phyloP scores from a whole-genome alignment of 495 filamentous ascomycete species.

The Jackrogersella multiformis region DNA sequence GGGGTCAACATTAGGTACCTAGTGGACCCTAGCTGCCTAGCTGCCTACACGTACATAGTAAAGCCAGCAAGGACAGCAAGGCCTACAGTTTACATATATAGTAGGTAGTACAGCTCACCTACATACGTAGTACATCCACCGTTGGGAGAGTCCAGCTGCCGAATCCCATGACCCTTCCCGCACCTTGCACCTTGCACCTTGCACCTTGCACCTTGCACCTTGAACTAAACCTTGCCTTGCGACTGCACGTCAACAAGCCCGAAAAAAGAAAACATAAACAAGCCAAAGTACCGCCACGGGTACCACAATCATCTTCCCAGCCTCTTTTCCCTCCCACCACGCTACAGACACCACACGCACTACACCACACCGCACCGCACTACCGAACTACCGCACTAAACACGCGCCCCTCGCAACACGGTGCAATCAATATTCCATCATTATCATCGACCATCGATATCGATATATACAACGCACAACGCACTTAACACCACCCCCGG shows the following conservation, averaged over 20 bases:
- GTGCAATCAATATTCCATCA: conserved; percentile 21
- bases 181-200: too few species aligned
- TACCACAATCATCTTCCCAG: conserved; percentile 17
- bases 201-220: too few species aligned
- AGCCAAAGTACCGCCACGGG: conserved; percentile 28
- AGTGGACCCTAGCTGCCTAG: too few species aligned
- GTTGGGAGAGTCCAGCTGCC: too few species aligned
- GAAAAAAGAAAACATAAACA: conserved; percentile 45
- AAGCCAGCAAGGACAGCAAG: too few species aligned
- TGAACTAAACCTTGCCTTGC: too few species aligned
- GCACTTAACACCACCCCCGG: conserved; percentile 4
- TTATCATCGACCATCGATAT: conserved; percentile 14
- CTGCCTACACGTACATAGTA: too few species aligned
- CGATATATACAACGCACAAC: not conserved
- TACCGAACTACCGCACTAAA: not conserved
- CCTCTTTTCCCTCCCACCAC: conserved; percentile 28
- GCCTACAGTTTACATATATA: too few species aligned
- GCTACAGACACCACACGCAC: not conserved
- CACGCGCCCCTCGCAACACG: conserved; percentile 38
- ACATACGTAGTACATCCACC: too few species aligned
- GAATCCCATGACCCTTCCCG: too few species aligned
- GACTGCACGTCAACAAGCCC: conserved; percentile 38
- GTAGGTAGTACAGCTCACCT: too few species aligned
- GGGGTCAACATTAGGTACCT: too few species aligned
- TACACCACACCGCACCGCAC: not conserved